Evolutionary conservation across 768 basidiomycete genomes (phyloP).

Genomic region (Tylopilus plumbeoviolaceoides): DNA sequence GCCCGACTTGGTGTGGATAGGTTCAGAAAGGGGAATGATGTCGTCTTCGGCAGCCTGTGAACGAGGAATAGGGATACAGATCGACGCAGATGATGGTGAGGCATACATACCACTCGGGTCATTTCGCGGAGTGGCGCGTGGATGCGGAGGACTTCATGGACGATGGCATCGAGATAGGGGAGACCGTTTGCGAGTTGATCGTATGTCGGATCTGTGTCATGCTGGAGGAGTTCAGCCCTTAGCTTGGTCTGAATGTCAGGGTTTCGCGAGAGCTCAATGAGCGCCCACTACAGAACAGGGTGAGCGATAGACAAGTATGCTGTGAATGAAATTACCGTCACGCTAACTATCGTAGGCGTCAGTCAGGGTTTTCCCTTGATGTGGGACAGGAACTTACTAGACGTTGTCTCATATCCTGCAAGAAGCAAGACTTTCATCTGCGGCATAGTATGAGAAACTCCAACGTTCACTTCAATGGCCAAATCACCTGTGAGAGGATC

Average conservation of each 20-base stretch:
- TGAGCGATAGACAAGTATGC: neutral
- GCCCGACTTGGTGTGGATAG: conserved; percentile 41
- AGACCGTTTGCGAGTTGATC: conserved; percentile 48
- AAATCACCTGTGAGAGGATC: conserved; percentile 31
- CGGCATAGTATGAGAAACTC: neutral
- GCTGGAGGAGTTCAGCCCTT: conserved; percentile 47
- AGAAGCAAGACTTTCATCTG: conserved; percentile 37
- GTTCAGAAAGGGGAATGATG: conserved; percentile 49
- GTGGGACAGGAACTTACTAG: conserved; percentile 24
- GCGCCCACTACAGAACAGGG: conserved; percentile 37
- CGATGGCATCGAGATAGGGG: conserved; percentile 53
- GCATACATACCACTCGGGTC: conserved; percentile 11
- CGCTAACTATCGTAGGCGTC: conserved; percentile 5
- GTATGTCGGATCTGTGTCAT: conserved; percentile 45
- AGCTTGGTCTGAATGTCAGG: conserved; percentile 44
- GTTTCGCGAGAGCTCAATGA: conserved; percentile 50
- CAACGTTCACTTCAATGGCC: neutral
- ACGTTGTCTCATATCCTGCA: conserved; percentile 40
- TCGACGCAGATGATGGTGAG: too few species aligned
- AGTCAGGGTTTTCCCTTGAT: neutral
- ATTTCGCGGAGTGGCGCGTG: conserved; percentile 38
- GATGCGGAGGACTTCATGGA: conserved; percentile 42
- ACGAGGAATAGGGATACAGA: too few species aligned
- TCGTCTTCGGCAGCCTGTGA: conserved; percentile 48
- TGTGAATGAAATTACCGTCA: conserved; percentile 9